phyloP scores from a whole-genome alignment of 2,329 filamentous ascomycete species.

The Penicillium glabrum region DNA sequence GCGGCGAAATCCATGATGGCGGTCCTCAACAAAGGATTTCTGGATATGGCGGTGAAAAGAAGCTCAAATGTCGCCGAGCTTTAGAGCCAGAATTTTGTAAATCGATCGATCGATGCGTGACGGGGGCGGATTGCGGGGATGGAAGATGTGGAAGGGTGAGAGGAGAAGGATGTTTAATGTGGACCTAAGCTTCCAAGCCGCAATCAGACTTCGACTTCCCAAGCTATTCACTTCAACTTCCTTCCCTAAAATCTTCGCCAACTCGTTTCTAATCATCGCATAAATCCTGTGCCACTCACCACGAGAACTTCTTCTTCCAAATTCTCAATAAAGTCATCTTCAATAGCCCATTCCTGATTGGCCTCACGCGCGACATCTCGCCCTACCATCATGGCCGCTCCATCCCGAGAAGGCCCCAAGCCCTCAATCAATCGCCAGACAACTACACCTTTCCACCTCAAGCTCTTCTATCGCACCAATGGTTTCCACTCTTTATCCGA shows the following conservation, averaged over 20 bases:
- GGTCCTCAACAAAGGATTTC: background rate
- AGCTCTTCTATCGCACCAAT: conserved; percentile 76
- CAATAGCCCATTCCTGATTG: background rate
- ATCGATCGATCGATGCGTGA: background rate
- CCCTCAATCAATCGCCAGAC: conserved; percentile 64
- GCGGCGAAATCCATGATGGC: conserved; percentile 87
- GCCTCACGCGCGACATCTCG: background rate
- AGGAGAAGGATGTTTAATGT: background rate
- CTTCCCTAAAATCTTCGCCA: background rate
- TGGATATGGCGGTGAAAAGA: background rate
- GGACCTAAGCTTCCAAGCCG: background rate
- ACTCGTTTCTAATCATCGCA: background rate
- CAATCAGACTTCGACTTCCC: background rate
- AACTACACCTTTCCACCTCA: conserved; percentile 78
- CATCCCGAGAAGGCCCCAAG: conserved; percentile 29
- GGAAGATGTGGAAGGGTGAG: background rate
- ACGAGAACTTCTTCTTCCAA: background rate
- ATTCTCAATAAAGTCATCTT: background rate
- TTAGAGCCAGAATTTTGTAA: background rate
- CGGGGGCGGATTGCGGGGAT: background rate
- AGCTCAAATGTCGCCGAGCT: background rate
- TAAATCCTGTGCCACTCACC: background rate
- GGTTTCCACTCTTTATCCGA: conserved; percentile 62
- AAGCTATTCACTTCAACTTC: background rate
- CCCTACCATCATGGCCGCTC: conserved; percentile 17